Conservation (phyloP, 2,329 filamentous ascomycete genomes). For the Ceratocystis cubensis region DNA sequence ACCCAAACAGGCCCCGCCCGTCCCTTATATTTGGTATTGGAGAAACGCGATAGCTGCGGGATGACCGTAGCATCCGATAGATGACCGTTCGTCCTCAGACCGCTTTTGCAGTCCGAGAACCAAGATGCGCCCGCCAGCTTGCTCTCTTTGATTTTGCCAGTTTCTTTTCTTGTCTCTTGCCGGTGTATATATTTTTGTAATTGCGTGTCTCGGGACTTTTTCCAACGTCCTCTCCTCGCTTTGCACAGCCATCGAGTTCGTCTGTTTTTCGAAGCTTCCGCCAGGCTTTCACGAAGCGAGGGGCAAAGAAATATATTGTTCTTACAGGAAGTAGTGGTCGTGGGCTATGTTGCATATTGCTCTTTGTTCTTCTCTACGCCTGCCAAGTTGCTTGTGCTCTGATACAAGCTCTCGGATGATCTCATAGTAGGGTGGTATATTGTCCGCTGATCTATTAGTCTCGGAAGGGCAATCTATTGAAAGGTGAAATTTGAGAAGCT, state of each 20-base stretch:
- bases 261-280: not conserved
- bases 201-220: not conserved
- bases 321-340: no score
- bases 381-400: no score
- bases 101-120: not conserved
- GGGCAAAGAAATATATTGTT: no score
- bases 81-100: not conserved
- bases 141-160: not conserved
- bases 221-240: not conserved
- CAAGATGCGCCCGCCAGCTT: not conserved
- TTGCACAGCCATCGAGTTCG: constrained; percentile 3
- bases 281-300: not conserved
- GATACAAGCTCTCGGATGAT: no score
- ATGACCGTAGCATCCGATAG: not conserved
- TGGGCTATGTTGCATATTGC: no score
- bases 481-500: no score
- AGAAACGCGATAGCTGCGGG: not conserved
- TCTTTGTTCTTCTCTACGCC: no score
- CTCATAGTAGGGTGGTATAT: no score
- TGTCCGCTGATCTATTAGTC: no score
- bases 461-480: no score
- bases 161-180: not conserved
- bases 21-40: not conserved
- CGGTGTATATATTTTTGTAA: not conserved
- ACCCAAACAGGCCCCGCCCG: no score